Conservation (phyloP, 2,329 filamentous ascomycete species). For the Paradendryphiella salina region DNA sequence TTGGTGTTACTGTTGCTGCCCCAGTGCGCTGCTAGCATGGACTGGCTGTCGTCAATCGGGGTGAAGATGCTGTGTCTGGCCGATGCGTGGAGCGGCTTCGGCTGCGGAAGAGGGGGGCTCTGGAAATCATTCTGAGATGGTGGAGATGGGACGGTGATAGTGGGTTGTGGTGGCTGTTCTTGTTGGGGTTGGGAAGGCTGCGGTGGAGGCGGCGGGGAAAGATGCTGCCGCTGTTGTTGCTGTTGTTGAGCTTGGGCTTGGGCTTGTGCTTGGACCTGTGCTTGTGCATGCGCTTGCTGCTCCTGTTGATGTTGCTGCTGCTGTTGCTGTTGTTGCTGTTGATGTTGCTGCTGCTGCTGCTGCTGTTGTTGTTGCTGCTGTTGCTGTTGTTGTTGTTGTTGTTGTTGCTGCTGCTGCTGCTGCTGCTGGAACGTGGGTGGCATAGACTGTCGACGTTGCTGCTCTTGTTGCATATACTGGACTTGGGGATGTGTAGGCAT, state of each 20-base stretch:
- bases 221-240: slow-evolving; percentile 72
- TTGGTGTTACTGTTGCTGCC: slow-evolving; percentile 54
- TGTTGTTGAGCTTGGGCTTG: slow-evolving; percentile 62
- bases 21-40: slow-evolving; percentile 81
- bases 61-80: slow-evolving; percentile 95
- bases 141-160: slow-evolving; percentile 52
- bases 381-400: slow-evolving; percentile 53
- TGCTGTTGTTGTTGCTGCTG: slow-evolving; percentile 45
- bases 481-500: slow-evolving; percentile 54
- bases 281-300: slow-evolving; percentile 5
- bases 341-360: slow-evolving; percentile 70
- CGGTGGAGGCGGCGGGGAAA: slow-evolving; percentile 73
- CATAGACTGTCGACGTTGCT: slow-evolving; percentile 72
- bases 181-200: slow-evolving; percentile 70
- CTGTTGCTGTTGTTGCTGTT: slow-evolving; percentile 69
- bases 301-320: slow-evolving; percentile 63
- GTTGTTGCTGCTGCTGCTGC: slow-evolving; percentile 63
- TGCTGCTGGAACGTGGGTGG: slow-evolving; percentile 69
- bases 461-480: slow-evolving; percentile 75
- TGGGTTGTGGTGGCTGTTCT: slow-evolving; percentile 54
- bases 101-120: slow-evolving; percentile 61
- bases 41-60: slow-evolving; percentile 90
- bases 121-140: slow-evolving; percentile 57
- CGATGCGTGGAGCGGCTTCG: slow-evolving; percentile 63
- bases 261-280: slow-evolving; percentile 51